phyloP scores from a whole-genome alignment of 1,284 basidiomycete genomes.

The Ganoderma lucidum region DNA sequence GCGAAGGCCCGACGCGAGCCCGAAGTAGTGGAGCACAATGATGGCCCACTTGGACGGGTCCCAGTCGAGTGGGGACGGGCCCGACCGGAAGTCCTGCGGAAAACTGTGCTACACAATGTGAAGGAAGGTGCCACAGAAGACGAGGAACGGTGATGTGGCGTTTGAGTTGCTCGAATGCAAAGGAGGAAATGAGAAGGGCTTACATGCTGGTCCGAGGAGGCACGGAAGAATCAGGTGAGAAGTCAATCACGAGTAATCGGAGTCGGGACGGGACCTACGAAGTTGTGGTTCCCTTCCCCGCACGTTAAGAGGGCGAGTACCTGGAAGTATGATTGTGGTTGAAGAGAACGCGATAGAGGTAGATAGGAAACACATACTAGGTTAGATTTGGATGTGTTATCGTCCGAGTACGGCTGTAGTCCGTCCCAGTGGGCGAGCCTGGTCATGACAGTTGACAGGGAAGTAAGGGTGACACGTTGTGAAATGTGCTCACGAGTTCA shows the following conservation, averaged over 20 bases:
- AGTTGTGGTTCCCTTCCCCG: constrained; percentile 85
- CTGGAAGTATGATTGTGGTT: constrained; percentile 45
- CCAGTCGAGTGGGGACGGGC: constrained; percentile 70
- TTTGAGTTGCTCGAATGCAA: constrained; percentile 12
- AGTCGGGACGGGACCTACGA: constrained; percentile 56
- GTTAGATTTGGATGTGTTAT: constrained; percentile 77
- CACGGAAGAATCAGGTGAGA: constrained; percentile 9
- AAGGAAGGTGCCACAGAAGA: background rate
- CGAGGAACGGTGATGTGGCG: background rate
- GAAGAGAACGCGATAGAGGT: constrained; percentile 54
- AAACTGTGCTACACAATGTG: constrained; percentile 68
- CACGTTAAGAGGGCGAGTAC: constrained; percentile 74
- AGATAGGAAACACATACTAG: background rate
- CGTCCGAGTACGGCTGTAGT: constrained; percentile 80
- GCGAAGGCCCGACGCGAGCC: constrained; percentile 59
- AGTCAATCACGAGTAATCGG: background rate
- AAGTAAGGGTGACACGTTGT: background rate
- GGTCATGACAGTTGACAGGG: background rate
- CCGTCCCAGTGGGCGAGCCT: constrained; percentile 84
- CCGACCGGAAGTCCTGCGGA: constrained; percentile 78
- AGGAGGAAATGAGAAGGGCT: constrained; percentile 11
- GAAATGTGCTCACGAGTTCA: constrained; percentile 70
- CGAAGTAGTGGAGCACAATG: constrained; percentile 58
- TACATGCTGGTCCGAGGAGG: constrained; percentile 42
- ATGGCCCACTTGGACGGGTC: constrained; percentile 88